Base-by-base conservation (phyloP, 148 eudicot genomes). In the Amaranthus cruentus region DNA sequence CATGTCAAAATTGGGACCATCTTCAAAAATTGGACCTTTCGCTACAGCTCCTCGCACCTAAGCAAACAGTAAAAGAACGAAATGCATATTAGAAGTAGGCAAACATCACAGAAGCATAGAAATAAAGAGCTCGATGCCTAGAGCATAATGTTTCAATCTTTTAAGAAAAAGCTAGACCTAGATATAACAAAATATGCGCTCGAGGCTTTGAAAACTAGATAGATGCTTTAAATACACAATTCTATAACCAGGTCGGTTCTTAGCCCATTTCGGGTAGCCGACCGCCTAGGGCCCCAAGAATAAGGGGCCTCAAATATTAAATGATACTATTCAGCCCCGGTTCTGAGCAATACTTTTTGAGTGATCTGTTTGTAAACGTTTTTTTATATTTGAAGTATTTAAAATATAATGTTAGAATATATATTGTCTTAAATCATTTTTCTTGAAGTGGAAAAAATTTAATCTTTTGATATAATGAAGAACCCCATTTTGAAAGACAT, bases 11-110 rank as follows among this genome's bases (percentile, higher is more conserved):
- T 89, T 90, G 82, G 96, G 96, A 48, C 97, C 97, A 87, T 96
- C 99, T 89, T 96, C 97, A 76, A 96, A 96, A 72, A 96, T 96
- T 65, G 99, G 99, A 72, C 99, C 99, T 83, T 90, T 90, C 48
- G 75, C 83, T 75, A 90, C 88, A 50, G 73, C 83, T 75, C 91
- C 89, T 43, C 83, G 84, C 9, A 77, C 90, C 97, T 96, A 81
- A 56, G 44, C 60, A 80, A 47, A 72, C 38, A 38, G 66, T 60
- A 73, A 54, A 77, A 70, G 50, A 48, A 10, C 5, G 68, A 2
- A 50, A 58, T 21, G 6, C 12, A 9, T 52, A 48, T 28, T 66
- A 47, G 64, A 7, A 52, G 11, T 18, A 55, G 64, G 8, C 66
- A 42, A 58, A 72, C 43, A 13, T 62, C 61, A 51, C 62, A 77